phyloP scores from a whole-genome alignment of 257 asterid species.

The Cruciata laevipes region DNA sequence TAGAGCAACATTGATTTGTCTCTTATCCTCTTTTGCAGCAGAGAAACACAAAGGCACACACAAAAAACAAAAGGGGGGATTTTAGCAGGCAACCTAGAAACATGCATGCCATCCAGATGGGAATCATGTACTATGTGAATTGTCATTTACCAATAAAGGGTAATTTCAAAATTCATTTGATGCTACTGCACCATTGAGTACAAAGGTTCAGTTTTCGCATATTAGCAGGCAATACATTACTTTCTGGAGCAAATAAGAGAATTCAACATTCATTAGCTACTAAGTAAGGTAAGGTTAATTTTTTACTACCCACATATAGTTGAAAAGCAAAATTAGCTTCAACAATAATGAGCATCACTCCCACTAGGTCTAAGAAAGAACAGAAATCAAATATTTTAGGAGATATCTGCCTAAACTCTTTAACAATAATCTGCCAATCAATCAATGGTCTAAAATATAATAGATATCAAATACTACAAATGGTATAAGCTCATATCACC shows the following conservation, averaged over 20 bases:
- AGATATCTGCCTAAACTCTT: neutral
- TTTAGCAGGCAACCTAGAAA: neutral
- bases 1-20: neutral
- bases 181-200: neutral
- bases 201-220: neutral
- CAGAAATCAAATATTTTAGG: neutral
- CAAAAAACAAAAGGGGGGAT: neutral
- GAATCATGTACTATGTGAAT: neutral
- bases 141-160: neutral
- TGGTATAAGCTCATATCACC: neutral
- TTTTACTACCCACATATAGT: neutral
- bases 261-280: neutral
- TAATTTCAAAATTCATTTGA: neutral
- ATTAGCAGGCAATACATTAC: neutral
- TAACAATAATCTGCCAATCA: neutral
- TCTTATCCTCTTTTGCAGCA: neutral
- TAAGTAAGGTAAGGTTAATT: neutral
- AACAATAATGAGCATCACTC: neutral
- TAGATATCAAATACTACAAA: neutral
- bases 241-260: neutral
- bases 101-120: neutral
- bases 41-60: neutral
- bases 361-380: neutral
- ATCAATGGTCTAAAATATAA: neutral
- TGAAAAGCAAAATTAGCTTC: neutral